Conservation (phyloP, 2,329 filamentous ascomycete species). For the Trichoderma arundinaceum region DNA sequence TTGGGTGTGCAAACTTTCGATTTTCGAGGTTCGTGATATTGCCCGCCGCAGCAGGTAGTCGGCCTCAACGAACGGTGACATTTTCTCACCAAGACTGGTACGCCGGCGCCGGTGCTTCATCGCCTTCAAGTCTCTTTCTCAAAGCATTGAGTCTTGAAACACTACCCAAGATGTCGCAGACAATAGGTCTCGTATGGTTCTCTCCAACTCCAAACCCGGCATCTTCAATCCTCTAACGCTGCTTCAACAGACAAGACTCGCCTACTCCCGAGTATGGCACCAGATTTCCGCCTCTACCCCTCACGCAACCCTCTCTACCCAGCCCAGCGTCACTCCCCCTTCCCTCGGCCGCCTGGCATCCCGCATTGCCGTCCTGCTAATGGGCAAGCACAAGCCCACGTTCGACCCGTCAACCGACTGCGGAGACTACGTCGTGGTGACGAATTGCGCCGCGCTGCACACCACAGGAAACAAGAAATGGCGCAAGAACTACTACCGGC, state of each 20-base stretch:
- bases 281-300: constrained; percentile 73
- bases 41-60: background rate
- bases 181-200: constrained; percentile 28
- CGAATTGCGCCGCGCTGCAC: constrained; percentile 84
- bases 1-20: constrained; percentile 30
- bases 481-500: constrained; percentile 95
- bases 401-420: constrained; percentile 97
- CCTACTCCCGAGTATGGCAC: constrained; percentile 97
- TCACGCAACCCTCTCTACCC: constrained; percentile 65
- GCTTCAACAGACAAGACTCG: constrained; percentile 79
- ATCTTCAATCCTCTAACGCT: constrained; percentile 10
- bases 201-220: background rate
- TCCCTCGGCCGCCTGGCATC: constrained; percentile 90
- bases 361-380: constrained; percentile 82
- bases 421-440: constrained; percentile 97
- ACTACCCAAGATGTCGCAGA: constrained; percentile 28
- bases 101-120: background rate
- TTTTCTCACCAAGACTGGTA: background rate
- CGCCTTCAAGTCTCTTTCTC: background rate
- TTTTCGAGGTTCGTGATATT: constrained; percentile 14
- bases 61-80: constrained; percentile 9
- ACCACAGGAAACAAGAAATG: constrained; percentile 89
- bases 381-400: constrained; percentile 99
- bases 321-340: constrained; percentile 66
- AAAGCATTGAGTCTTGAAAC: background rate